Evolutionary conservation across 345 rosid species (phyloP).

Genomic region (Kandelia obovata): DNA sequence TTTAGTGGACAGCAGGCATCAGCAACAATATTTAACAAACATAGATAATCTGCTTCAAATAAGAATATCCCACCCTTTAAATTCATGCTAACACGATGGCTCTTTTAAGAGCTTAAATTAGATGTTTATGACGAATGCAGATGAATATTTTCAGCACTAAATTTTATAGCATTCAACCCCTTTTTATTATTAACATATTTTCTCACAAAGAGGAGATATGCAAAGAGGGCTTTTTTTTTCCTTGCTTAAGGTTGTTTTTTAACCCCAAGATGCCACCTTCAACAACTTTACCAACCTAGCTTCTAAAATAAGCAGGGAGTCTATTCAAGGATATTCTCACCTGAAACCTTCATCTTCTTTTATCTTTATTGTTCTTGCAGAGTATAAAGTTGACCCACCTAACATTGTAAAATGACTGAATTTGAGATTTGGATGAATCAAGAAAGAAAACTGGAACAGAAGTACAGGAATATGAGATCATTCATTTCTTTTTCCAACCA

Average conservation of each 20-base stretch:
- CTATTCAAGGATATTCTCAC: slow-evolving; percentile 36
- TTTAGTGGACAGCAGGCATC: slow-evolving; percentile 7
- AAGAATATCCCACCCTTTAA: background rate
- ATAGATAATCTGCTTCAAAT: background rate
- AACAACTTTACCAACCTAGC: background rate
- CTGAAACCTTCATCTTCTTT: slow-evolving; percentile 83
- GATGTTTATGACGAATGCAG: background rate
- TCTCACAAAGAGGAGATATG: too few species aligned
- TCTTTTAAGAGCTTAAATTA: background rate
- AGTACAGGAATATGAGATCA: slow-evolving; percentile 2
- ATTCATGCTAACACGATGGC: background rate
- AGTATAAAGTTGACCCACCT: slow-evolving; percentile 72
- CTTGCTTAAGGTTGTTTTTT: background rate
- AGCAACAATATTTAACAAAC: slow-evolving; percentile 1
- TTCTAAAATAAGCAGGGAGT: background rate
- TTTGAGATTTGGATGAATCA: slow-evolving; percentile 3
- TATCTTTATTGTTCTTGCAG: slow-evolving; percentile 84
- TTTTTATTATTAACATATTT: background rate
- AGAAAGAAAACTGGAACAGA: background rate
- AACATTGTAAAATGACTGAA: slow-evolving; percentile 19
- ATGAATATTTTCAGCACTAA: background rate
- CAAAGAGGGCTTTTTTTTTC: background rate
- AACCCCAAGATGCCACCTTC: background rate
- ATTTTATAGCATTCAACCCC: background rate
- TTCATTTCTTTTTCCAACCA: background rate